Evolutionary conservation across 495 filamentous ascomycete genomes (phyloP).

Genomic region (Aspergillus coremiiformis): DNA sequence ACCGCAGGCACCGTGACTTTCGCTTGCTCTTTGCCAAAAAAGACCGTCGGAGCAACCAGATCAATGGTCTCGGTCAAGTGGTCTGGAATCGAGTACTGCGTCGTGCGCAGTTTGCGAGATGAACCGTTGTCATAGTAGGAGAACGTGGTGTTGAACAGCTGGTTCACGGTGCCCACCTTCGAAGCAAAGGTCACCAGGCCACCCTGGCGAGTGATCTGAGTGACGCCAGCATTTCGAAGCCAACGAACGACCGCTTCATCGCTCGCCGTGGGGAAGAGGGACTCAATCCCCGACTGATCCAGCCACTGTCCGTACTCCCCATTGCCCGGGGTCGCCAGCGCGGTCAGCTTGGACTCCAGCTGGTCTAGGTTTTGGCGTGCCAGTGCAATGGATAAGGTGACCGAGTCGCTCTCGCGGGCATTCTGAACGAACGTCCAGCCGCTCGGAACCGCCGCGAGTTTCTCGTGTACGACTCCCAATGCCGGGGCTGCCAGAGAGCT

Average conservation of each 20-base stretch:
- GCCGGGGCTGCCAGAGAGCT: too few relatives aligned
- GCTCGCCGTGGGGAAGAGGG: conserved; percentile 42
- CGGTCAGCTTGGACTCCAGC: conserved; percentile 45
- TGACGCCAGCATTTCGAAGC: conserved; percentile 45
- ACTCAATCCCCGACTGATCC: conserved; percentile 44
- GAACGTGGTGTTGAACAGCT: conserved; percentile 43
- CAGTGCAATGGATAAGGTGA: conserved; percentile 36
- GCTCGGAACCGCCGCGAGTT: too few relatives aligned
- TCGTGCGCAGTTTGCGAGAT: too few relatives aligned
- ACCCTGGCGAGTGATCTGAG: conserved; percentile 33
- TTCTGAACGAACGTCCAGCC: too few relatives aligned
- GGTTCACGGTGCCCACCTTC: conserved; percentile 40
- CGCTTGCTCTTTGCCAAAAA: too few relatives aligned
- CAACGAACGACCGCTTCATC: conserved; percentile 38
- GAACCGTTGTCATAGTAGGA: conserved; percentile 28
- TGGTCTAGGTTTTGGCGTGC: conserved; percentile 44
- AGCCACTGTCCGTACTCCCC: conserved; percentile 48
- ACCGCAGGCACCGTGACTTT: too few relatives aligned
- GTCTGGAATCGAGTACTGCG: too few relatives aligned
- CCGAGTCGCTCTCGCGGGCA: neutral
- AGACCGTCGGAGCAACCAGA: too few relatives aligned
- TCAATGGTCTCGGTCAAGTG: too few relatives aligned
- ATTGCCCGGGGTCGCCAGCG: conserved; percentile 50
- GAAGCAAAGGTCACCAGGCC: conserved; percentile 44
- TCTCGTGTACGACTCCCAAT: too few relatives aligned